Evolutionary conservation across 805 yeast genomes (phyloP), one percentile per base, ranked within the genome.

Genomic region (Saccharomyces eubayanus): DNA sequence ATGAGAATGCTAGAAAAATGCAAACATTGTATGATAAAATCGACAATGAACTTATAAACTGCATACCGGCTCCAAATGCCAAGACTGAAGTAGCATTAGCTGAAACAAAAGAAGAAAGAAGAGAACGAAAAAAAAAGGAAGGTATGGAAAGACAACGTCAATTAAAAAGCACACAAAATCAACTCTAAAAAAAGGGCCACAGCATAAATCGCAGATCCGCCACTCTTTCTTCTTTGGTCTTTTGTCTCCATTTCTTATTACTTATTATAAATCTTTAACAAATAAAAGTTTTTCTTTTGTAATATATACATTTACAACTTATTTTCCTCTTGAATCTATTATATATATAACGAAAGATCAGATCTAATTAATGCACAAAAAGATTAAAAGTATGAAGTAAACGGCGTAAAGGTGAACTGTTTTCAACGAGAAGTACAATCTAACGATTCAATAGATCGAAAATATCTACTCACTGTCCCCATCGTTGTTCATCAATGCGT

Each of bases 1-100:
- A 64, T 8, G 94, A 88, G 63, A 89, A 89, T 67, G 72, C 71
- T 49, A 72, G 70, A 53, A 84, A 86, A 56, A 73, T 86, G 62
- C 71, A 75, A 5, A 77, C 73, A 51, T 64, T 87, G 21, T 71
- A 74, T 49, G 53, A 65, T 1, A 74, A 77, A 5, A 74, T 84
- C 24, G 72, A 72, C 9, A 49, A 53, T 1, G 62, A 62, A 40
- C 51, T 66, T 3, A 65, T 80, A 59, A 51, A 48, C 9, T 10
- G 6, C n/a, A 48, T 43, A 8, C 31, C 21, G 27, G 24, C 29
- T 11, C 8, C 20, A 24, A 31, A 47, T 8, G 27, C 48, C 28
- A 36, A 31, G 21, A 36, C 6, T 41, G 29, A 36, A 11, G 10
- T 53, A 28, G 2, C 51, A 53, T 11, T 21, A 36, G 8, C 4